Base-by-base conservation (phyloP, 208 protist genomes). In the Leishmania lainsoni region DNA sequence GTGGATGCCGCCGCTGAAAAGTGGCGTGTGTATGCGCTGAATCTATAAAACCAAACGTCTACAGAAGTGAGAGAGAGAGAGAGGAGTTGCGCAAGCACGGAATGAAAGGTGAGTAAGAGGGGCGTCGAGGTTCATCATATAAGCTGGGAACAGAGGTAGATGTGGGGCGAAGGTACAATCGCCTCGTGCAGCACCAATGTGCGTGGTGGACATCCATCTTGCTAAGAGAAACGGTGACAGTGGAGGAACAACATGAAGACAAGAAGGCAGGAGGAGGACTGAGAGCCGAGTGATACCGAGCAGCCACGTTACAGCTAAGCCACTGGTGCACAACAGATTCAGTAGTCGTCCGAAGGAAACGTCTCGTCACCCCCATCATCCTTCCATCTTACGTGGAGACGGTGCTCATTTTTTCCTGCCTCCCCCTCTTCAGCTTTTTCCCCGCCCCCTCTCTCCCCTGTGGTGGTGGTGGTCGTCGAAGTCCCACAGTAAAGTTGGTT, bases 161-260 rank as follows among this genome's bases (percentile, higher is more conserved):
- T 68, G 61, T 68, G 29, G 9, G 61, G 14, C 14, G 12, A 32
- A 76, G 22, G 22, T 73, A 16, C 75, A 68, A n/a, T 35, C 6
- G 49, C 52, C 52, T 74, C n/a, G n/a, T 71, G 42, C 82, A 16
- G 32, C 39, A 26, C 10, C 2, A 48, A 49, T 69, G 35, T 51
- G 49, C 45, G 58, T 65, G 70, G 49, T 39, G 69, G 54, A 58
- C 39, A 48, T n/a, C 5, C 17, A 1, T n/a, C 5, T 5, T 22
- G 48, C 29, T 45, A 17, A 29, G 26, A 17, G 59, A 45, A 39
- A 56, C 58, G 2, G 42, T 6, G 68, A 68, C 12, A 56, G 49
- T 48, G 12, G 68, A 83, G 35, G 82, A 83, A 12, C 22, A 83
- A 39, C 45, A 42, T 63, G 35, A 72, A n/a, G 63, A 76, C 69